Evolutionary conservation across 164 flowering plant genomes (phyloP), one percentile per base, ranked within the genome.

Genomic region (grape (Vitis vinifera)): DNA sequence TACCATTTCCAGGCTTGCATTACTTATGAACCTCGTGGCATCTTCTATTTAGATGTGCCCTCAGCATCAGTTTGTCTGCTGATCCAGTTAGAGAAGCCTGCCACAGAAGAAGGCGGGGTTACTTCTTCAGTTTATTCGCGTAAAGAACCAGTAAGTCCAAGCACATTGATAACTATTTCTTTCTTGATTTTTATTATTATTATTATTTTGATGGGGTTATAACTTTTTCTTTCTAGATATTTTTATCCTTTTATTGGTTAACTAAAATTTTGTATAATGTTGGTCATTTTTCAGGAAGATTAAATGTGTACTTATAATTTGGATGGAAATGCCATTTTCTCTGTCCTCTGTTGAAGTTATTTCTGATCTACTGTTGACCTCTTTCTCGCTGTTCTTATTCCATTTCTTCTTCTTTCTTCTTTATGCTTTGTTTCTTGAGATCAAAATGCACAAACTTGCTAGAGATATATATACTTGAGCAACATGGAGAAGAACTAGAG

Each of bases 61-160:
- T 95, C 99, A 73, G 83, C 99, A 78, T 89, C 99, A 66, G 79
- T 93, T 67, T 93, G 97, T 81, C 69, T 95, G 74, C 82, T 95
- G 71, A 84, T 95, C 67, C 98, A 95, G 78, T 77, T 95, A 53
- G 99, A 95, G 79, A 95, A 88, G 82, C 87, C 94, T 70, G 96
- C 94, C 63, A 88, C 98, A 50, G 99, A 95, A 83, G 98, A 95
- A 76, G 90, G 94, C 1, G 99, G 99, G 48, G 90, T 93, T 62
- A 81, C 93, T 61, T 79, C 98, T 15, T 91, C 99, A 65, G 98
- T 93, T 62, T 95, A 95, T 84, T 95, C 99, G 27, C 96, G 98
- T 49, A 95, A 93, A 79, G 99, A 95, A 67, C 97, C 97, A 55
- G 98, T 94, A 85, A 81, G 91, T 73, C n/a, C 16, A 15, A 13